phyloP scores from a whole-genome alignment of 228 moss, liverwort and hornwort species.

The Sphagnum fallax region DNA sequence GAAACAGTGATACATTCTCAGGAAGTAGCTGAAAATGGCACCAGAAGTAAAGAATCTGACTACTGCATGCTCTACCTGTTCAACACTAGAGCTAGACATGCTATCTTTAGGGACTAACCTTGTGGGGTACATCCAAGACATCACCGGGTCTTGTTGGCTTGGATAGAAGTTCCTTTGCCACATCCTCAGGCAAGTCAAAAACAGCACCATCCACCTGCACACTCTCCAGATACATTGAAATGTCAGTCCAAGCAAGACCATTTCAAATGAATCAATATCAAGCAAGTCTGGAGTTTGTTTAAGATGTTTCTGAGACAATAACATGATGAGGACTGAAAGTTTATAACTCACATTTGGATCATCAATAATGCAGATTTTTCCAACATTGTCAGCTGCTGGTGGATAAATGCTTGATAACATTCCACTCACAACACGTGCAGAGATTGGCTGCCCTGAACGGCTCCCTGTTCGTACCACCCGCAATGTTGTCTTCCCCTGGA shows the following conservation, averaged over 20 bases:
- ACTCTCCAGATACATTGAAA: background rate
- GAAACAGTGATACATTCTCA: no score
- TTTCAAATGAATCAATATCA: no score
- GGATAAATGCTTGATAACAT: constrained; percentile 66
- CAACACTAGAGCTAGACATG: no score
- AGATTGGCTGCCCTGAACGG: constrained; percentile 16
- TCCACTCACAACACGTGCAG: constrained; percentile 73
- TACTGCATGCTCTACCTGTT: background rate
- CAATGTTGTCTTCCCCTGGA: constrained; percentile 61
- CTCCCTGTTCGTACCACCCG: constrained; percentile 50
- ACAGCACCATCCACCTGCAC: constrained; percentile 73
- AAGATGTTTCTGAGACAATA: no score
- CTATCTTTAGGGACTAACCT: constrained; percentile 14
- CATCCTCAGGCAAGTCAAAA: constrained; percentile 79
- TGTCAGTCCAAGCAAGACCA: background rate
- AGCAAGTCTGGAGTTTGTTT: no score
- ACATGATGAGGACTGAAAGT: background rate
- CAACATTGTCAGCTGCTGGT: constrained; percentile 64
- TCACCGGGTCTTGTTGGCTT: constrained; percentile 44
- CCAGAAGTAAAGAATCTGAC: no score
- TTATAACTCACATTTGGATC: constrained; percentile 36
- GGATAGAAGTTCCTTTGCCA: constrained; percentile 59
- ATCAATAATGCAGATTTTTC: constrained; percentile 80
- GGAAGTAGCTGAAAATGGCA: no score
- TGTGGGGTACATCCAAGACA: constrained; percentile 60